phyloP scores from a whole-genome alignment of 495 filamentous ascomycete species.

The Opeltia flavorubescens region DNA sequence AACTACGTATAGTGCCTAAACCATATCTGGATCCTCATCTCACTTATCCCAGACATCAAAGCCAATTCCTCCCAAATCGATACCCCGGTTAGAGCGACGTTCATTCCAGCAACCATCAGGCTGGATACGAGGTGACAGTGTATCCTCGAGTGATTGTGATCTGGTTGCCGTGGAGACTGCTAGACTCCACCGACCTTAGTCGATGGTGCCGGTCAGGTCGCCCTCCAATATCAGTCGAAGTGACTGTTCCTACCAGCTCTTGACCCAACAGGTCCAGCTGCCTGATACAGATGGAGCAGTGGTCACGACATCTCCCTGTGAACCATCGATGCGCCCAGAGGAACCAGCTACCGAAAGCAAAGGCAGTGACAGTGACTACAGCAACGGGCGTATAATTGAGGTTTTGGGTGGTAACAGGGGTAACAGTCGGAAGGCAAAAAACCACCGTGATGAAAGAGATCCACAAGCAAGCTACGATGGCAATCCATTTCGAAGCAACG shows the following conservation, averaged over 20 bases:
- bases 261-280: constrained; percentile 14
- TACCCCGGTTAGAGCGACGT: no score
- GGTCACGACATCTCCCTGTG: constrained; percentile 26
- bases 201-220: no score
- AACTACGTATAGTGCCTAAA: no score
- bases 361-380: constrained; percentile 42
- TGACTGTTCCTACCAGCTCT: background rate
- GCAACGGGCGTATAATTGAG: constrained; percentile 54
- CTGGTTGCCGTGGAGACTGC: background rate
- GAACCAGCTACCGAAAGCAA: constrained; percentile 26
- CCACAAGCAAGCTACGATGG: constrained; percentile 38
- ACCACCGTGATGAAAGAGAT: constrained; percentile 39
- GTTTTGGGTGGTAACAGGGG: constrained; percentile 41
- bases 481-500: constrained; percentile 35
- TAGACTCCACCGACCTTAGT: background rate
- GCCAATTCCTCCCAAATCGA: no score
- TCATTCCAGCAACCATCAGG: no score
- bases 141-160: background rate
- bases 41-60: no score
- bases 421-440: constrained; percentile 47
- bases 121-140: background rate
- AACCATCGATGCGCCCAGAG: constrained; percentile 42
- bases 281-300: constrained; percentile 14
- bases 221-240: background rate
- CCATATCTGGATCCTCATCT: no score